A percentile compares a stretch with the other conserved stretches of the same genome.
These are phyloP conservation scores for Fibroporia radiculosa DNA, from an alignment of 768 basidiomycete genomes.

Conservation along the genomic window DNA sequence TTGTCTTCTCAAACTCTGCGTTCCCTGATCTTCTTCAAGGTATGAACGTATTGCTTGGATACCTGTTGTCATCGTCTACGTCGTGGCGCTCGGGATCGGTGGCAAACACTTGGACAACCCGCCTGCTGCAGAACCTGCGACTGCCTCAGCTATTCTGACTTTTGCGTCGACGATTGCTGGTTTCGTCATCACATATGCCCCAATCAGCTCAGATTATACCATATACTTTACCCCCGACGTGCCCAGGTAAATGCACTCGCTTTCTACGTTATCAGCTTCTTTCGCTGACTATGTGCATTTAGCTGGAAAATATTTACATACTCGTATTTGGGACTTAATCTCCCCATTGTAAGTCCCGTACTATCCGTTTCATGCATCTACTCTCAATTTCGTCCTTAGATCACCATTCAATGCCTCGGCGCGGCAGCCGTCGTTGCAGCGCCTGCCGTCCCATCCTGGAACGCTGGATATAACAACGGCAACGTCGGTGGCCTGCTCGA, in stretches of 20 bases:
- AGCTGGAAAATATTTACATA: constrained; percentile 59
- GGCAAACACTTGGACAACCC: constrained; percentile 56
- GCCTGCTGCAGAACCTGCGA: constrained; percentile 43
- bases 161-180: constrained; percentile 70
- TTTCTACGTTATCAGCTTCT: no score
- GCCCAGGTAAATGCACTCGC: constrained; percentile 37
- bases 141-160: constrained; percentile 45
- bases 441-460: constrained; percentile 48
- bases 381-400: constrained; percentile 13
- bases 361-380: constrained; percentile 6
- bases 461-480: constrained; percentile 40
- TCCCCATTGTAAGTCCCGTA: constrained; percentile 47
- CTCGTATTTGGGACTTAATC: constrained; percentile 55
- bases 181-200: constrained; percentile 57
- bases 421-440: constrained; percentile 59
- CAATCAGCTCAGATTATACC: constrained; percentile 66
- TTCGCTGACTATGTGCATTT: background rate
- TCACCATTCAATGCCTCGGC: constrained; percentile 48
- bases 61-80: constrained; percentile 65
- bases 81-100: constrained; percentile 66
- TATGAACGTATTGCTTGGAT: constrained; percentile 76
- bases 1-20: background rate
- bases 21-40: constrained; percentile 26
- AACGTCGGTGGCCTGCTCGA: constrained; percentile 57
- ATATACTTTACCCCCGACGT: constrained; percentile 56